Percentiles rank a stretch among this genome's conserved stretches.
These are phyloP conservation scores for Metrosideros polymorpha DNA, from an alignment of 441 rosid genomes.

Conservation along the genomic window DNA sequence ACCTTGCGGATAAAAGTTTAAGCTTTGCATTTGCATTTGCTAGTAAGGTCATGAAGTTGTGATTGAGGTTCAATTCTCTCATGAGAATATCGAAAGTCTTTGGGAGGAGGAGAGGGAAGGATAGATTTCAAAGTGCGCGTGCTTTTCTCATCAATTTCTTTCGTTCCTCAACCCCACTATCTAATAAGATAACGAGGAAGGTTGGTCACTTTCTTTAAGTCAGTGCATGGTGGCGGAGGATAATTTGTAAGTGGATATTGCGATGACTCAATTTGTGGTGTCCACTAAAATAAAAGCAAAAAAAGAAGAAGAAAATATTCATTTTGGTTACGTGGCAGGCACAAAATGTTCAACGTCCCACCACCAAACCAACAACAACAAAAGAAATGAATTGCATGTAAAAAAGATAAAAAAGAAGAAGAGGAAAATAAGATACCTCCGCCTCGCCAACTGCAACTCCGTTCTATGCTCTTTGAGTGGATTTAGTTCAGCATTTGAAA, in stretches of 20 bases:
- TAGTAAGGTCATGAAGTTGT: background rate
- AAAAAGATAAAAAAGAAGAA: fast-evolving
- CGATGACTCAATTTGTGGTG: background rate
- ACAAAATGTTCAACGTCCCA: background rate
- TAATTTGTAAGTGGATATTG: background rate
- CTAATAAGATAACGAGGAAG: too few species aligned
- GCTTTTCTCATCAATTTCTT: too few species aligned
- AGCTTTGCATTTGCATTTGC: background rate
- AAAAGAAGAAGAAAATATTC: too few species aligned
- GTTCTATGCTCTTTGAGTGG: constrained; percentile 17
- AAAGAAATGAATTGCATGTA: too few species aligned
- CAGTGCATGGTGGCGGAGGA: background rate
- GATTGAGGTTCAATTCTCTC: too few species aligned
- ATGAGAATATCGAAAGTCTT: too few species aligned
- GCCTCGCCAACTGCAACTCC: background rate
- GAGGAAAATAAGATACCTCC: too few species aligned
- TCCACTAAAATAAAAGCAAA: background rate
- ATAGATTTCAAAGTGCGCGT: too few species aligned
- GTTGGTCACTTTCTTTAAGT: background rate
- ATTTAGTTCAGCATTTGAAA: too few species aligned
- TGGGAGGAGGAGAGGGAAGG: too few species aligned
- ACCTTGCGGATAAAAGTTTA: too few species aligned
- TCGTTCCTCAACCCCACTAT: too few species aligned
- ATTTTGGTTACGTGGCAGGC: background rate
- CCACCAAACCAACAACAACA: background rate